Conservation (phyloP, 768 basidiomycete genomes). For the Stropharia rugosoannulata region DNA sequence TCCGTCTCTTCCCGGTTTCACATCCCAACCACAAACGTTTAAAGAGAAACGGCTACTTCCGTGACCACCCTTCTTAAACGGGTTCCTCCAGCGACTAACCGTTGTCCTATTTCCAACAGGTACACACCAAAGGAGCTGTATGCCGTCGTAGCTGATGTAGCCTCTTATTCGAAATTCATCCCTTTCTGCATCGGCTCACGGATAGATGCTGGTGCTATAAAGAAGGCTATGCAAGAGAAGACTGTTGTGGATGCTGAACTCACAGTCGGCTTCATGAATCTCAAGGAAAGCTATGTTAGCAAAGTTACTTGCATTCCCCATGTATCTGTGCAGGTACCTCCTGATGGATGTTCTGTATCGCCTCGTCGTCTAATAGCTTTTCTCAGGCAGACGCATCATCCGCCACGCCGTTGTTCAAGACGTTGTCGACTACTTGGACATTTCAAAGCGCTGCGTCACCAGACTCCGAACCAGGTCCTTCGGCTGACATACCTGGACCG, state of each 20-base stretch:
- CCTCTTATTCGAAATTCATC: slow-evolving; percentile 81
- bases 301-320: slow-evolving; percentile 77
- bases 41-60: slow-evolving; percentile 86
- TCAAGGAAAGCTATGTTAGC: slow-evolving; percentile 87
- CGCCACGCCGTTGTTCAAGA: slow-evolving; percentile 21
- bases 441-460: slow-evolving; percentile 12
- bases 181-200: slow-evolving; percentile 84
- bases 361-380: background rate
- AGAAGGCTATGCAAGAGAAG: slow-evolving; percentile 25
- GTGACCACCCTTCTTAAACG: slow-evolving; percentile 46
- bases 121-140: slow-evolving; percentile 82
- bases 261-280: slow-evolving; percentile 83
- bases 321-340: slow-evolving; percentile 75
- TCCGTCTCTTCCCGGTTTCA: slow-evolving; percentile 41
- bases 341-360: background rate
- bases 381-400: slow-evolving; percentile 23
- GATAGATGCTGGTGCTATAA: slow-evolving; percentile 44
- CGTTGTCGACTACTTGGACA: slow-evolving; percentile 24
- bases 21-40: slow-evolving; percentile 58
- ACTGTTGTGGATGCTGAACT: slow-evolving; percentile 79
- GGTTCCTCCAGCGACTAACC: background rate
- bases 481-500: slow-evolving; percentile 33
- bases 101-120: slow-evolving; percentile 35
- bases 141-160: slow-evolving; percentile 83
- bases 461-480: background rate